Evolutionary conservation across 768 basidiomycete genomes (phyloP), one percentile per base, ranked within the genome.

Genomic region (Tephrocybe sp.): DNA sequence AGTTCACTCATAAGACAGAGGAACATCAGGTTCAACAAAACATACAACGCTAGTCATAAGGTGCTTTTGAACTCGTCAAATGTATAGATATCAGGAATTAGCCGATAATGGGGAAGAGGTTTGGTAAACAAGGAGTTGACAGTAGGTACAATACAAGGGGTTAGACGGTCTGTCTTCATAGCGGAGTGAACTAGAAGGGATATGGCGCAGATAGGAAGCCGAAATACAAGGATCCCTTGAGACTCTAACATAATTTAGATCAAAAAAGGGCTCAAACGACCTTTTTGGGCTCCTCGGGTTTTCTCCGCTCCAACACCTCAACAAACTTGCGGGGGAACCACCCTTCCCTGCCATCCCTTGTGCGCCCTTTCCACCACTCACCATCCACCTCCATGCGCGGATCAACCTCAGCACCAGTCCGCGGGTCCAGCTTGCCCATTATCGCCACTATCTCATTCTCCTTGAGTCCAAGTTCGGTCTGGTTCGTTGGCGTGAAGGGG

Each of bases 291-390:
- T 55, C 57, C 34, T 66, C 62, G 44, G 51, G 55, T 34, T 59
- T 65, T 49, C 58, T 61, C 38, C 78, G 73, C 60, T 77, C 82
- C 48, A 89, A 66, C 3, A 88, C 73, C 65, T 92, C 81, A 3
- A 95, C 92, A 80, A 88, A 95, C 56, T 88, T 92, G 50, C 74
- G 79, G 1, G 95, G 95, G 78, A 98, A 97, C 92, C 93, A 98
- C 0, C 95, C 95, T 57, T 90, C 85, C 57, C 87, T 76, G 0
- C 95, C 95, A 56, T 97, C 94, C 49, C 95, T 76, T 52, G 90
- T 94, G 38, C 95, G 78, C 1, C 95, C 95, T 65, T 84, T 86
- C 94, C 93, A 98, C 95, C 95, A 98, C 49, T 93, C 94, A 4
- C 76, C 81, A 46, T 83, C 75, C 16, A 85, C 70, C 53, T 81